Base-by-base conservation (phyloP, 163 green algal species). In the Scenedesmus sp. region DNA sequence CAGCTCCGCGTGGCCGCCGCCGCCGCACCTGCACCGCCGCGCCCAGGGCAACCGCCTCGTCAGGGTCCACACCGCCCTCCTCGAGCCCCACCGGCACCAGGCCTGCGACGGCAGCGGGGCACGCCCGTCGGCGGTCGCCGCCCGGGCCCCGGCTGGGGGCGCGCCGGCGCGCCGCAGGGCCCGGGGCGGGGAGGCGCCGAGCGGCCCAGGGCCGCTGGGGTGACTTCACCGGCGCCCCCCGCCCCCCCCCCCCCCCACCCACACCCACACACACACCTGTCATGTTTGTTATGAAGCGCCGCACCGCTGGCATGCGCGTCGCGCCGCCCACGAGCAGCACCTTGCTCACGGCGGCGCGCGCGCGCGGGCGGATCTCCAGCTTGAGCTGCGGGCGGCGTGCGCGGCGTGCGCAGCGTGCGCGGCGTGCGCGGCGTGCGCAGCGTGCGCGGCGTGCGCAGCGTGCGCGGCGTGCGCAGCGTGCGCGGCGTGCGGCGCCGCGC, bases 321-420 rank as follows among this genome's bases (percentile, higher is more conserved):
- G 93, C 88, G 29, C 93, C 95, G 9, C 95, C 95, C 56, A 98
- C 94, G 76, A 98, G 83, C 70, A 98, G 80, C 65, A 98, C 88
- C 50, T 90, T 62, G 36, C 60, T 75, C 13, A 92, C 81, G 10
- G 84, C 69, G 17, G 64, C 63, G 36, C 92, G 90, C 42, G 73
- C 45, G 75, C 91, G 91, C 42, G 90, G 89, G 31, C 84, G 63
- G 45, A 96, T 91, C 69, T 92, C 57, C 14, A 87, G 80, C 33
- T 77, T 79, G 57, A 88, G 53, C 85, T 90, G 83, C 70, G 58
- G 34, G 53, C 24, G 33, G 1, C 42, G 56, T 10, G 53, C 24
- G 5, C 17, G n/a, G 15, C 22, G 1, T 1, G 11, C 22, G 56
- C 28, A 64, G 9, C 24, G 26, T 13, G 54, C n/a, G n/a, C n/a